Conservation (phyloP, 352 stramenopile species). For the Phytophthora fragariaefolia region DNA sequence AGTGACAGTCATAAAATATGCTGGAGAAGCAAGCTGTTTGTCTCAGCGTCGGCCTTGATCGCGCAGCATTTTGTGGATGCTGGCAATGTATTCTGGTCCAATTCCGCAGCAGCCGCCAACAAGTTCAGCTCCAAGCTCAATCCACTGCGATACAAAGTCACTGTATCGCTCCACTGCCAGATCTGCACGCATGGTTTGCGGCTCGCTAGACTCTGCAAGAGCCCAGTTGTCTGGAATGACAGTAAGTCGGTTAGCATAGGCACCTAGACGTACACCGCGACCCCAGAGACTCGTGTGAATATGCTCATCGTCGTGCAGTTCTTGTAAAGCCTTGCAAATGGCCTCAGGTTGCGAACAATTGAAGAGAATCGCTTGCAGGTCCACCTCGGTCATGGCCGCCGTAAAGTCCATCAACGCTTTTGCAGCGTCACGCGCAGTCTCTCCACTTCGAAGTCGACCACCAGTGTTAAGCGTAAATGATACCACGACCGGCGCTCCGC, state of each 20-base stretch:
- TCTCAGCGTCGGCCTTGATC: conserved; percentile 27
- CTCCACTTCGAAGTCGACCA: conserved; percentile 77
- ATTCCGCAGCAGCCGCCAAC: conserved; percentile 94
- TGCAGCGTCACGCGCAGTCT: conserved; percentile 57
- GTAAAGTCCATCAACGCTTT: conserved; percentile 47
- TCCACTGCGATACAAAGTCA: conserved; percentile 75
- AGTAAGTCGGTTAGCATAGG: conserved; percentile 91
- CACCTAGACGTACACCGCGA: conserved; percentile 59
- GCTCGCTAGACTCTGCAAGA: conserved; percentile 65
- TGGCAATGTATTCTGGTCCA: conserved; percentile 83
- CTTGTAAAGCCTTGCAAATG: conserved; percentile 76
- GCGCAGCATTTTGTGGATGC: conserved; percentile 46
- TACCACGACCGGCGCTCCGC: conserved; percentile 58
- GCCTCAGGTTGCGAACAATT: conserved; percentile 91
- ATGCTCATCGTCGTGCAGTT: conserved; percentile 46
- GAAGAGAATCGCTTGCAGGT: conserved; percentile 83
- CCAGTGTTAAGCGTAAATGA: conserved; percentile 83
- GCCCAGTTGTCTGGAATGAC: conserved; percentile 78
- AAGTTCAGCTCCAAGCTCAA: conserved; percentile 65
- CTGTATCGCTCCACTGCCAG: conserved; percentile 71
- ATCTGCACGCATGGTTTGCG: conserved; percentile 88
- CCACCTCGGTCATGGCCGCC: conserved; percentile 9
- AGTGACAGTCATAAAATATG: no score
- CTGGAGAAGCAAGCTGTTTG: no score
- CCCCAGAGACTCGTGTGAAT: conserved; percentile 14